phyloP scores from a whole-genome alignment of 768 basidiomycete genomes.

The Tephrocybe sp. region DNA sequence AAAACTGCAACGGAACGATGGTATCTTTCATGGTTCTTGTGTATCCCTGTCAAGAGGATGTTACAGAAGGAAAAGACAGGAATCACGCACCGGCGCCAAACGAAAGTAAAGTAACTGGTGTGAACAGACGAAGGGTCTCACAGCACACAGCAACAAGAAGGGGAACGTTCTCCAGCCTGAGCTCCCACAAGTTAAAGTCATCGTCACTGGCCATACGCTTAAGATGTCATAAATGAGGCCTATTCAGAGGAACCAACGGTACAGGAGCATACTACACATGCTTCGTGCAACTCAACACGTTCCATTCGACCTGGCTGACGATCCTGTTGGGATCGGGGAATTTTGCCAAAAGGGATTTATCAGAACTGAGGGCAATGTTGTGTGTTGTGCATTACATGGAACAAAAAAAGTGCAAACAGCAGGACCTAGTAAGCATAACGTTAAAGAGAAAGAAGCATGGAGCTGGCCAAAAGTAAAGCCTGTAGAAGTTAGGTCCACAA shows the following conservation, averaged over 20 bases:
- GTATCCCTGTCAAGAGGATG: neutral
- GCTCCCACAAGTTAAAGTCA: constrained; percentile 34
- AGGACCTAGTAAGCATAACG: too few species aligned
- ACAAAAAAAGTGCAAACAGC: too few species aligned
- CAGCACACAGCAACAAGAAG: constrained; percentile 37
- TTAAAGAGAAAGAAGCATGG: too few species aligned
- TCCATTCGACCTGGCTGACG: too few species aligned
- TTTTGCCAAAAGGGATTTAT: too few species aligned
- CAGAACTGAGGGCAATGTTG: too few species aligned
- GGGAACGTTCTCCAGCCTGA: constrained; percentile 35
- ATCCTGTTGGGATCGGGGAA: too few species aligned
- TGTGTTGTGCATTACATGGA: too few species aligned
- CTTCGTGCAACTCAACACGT: too few species aligned
- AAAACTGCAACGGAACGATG: constrained; percentile 32
- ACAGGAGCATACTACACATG: too few species aligned
- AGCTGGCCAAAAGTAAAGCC: too few species aligned
- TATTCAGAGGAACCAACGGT: neutral
- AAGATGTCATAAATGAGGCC: neutral
- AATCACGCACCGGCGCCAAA: constrained; percentile 31
- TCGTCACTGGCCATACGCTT: constrained; percentile 21
- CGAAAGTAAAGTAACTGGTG: constrained; percentile 25
- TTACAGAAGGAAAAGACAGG: neutral
- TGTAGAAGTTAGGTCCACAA: too few species aligned
- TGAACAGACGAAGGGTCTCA: constrained; percentile 33
- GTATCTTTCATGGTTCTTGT: constrained; percentile 30